Conservation (phyloP, 2,329 filamentous ascomycete genomes). For the Westerdykella sp. region DNA sequence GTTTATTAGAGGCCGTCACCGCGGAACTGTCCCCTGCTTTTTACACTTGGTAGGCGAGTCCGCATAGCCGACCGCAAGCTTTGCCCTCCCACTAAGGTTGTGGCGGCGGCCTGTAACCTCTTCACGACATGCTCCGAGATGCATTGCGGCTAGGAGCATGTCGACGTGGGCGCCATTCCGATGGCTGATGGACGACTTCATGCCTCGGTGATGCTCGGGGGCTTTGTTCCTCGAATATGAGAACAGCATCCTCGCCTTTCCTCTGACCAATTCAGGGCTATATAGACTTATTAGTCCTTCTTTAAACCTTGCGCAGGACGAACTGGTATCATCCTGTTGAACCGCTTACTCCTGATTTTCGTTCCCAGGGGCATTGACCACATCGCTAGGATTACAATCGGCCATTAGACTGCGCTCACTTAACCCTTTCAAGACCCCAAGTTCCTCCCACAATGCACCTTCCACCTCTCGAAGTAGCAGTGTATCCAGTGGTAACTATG, state of each 20-base stretch:
- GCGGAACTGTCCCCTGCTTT: constrained; percentile 18
- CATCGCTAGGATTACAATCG: no score
- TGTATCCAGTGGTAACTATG: constrained; percentile 31
- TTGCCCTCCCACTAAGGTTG: neutral
- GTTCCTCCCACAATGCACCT: constrained; percentile 30
- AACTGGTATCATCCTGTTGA: no score
- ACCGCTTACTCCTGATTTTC: no score
- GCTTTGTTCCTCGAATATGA: constrained; percentile 16
- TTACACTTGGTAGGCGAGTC: constrained; percentile 2
- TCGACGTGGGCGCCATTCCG: constrained; percentile 4
- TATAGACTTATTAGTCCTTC: no score
- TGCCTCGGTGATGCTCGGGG: constrained; percentile 8
- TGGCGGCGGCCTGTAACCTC: no score
- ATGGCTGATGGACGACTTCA: constrained; percentile 8
- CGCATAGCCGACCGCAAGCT: constrained; percentile 12
- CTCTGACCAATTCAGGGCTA: no score
- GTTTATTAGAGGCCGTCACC: constrained; percentile 7
- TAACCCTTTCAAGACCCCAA: no score
- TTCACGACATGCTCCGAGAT: constrained; percentile 1
- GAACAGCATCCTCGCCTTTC: constrained; percentile 2
- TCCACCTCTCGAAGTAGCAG: constrained; percentile 30
- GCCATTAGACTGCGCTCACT: no score
- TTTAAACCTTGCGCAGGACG: no score
- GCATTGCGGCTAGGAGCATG: constrained; percentile 6
- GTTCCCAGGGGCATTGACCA: no score